Conservation (phyloP, 1,284 basidiomycete genomes). For the Malassezia sympodialis region DNA sequence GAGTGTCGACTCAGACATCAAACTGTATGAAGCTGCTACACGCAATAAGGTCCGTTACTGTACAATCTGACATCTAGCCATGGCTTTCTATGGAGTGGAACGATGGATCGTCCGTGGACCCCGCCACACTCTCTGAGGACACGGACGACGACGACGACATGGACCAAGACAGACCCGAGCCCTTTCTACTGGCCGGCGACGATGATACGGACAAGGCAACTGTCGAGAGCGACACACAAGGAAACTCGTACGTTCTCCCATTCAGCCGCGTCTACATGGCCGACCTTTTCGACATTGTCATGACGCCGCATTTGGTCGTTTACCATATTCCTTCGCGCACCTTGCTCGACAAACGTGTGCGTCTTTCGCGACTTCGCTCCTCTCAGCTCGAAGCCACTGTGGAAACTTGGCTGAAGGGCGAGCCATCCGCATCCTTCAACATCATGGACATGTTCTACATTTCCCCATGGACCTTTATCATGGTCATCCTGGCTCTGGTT, state of each 20-base stretch:
- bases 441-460: slow-evolving; percentile 3
- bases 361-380: slow-evolving; percentile 25
- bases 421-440: slow-evolving; percentile 6
- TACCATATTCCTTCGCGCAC: slow-evolving; percentile 40
- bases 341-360: slow-evolving; percentile 43
- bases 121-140: neutral
- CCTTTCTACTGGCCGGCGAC: slow-evolving; percentile 48
- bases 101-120: slow-evolving; percentile 42
- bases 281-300: slow-evolving; percentile 46
- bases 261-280: slow-evolving; percentile 49
- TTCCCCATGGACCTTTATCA: slow-evolving; percentile 6
- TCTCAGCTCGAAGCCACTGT: slow-evolving; percentile 4
- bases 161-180: neutral
- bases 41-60: slow-evolving; percentile 26
- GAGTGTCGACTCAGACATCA: slow-evolving; percentile 44
- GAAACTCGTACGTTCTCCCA: slow-evolving; percentile 47
- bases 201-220: slow-evolving; percentile 47
- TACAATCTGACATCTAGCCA: slow-evolving; percentile 12
- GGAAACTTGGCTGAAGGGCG: slow-evolving; percentile 6
- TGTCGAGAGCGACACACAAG: slow-evolving; percentile 30
- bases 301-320: slow-evolving; percentile 45
- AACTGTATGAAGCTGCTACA: slow-evolving; percentile 42
- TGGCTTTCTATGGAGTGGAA: slow-evolving; percentile 49
- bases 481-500: neutral
- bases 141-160: neutral